Evolutionary conservation across 2,329 filamentous ascomycete species (phyloP), one percentile per base, ranked within the genome.

Genomic region (Cladosporium sp.): DNA sequence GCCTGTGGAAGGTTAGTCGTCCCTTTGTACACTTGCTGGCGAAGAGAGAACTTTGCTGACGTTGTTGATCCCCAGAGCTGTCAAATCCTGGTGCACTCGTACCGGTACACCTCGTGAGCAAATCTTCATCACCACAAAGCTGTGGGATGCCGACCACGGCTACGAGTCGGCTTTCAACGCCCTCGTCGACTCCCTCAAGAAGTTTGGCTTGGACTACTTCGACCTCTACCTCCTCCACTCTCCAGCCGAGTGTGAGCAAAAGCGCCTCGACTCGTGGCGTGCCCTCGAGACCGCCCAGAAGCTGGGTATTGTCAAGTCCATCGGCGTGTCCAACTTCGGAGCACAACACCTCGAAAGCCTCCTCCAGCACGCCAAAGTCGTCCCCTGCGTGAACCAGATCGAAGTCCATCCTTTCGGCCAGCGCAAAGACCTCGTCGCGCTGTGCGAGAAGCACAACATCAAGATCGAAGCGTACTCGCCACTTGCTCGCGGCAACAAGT

Each of bases 321-420:
- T 95, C 71, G 92, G 92, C 59, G 88, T 95, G 14, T 92, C 89
- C 73, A 95, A 94, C 80, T 94, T 90, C 78, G 80, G 80, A 65
- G 82, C 84, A n/a, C 73, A 74, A 11, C 79, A 84, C 38, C 76
- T 86, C 15, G 77, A 84, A 70, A 73, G 79, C 65, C 78, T 86
- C 65, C 71, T 82, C 69, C 81, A 84, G 74, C 86, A 87, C 4
- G 87, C 88, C 61, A 85, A 84, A 71, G 84, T 91, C 70, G 79
- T 87, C 21, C 80, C 79, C 2, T 69, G 81, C 34, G 79, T 77
- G 34, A 81, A 84, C 66, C 78, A 80, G 21, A 84, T 84, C 59
- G 83, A 83, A 3, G 82, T 74, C 4, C 83, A 85, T 70, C 68
- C 72, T n/a, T 65, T 69, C 34, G 68, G 70, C 64, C 74, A 71